These are phyloP conservation scores for Trametes punicea DNA, from an alignment of 768 basidiomycete genomes.

Conservation along the genomic window DNA sequence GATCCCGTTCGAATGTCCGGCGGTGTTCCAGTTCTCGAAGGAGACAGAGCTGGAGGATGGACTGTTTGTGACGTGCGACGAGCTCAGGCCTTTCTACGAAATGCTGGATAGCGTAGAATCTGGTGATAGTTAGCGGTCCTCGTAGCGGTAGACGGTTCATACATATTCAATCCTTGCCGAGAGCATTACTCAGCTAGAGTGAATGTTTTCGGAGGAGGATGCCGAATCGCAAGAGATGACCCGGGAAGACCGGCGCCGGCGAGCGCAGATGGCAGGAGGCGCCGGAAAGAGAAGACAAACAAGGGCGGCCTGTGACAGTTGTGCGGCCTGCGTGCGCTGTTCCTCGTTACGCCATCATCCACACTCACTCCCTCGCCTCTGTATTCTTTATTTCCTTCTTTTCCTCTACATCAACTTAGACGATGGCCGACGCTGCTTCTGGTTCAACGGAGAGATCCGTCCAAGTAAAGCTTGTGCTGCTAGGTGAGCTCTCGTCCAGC, in stretches of 20 bases:
- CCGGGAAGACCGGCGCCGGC: background rate
- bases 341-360: constrained; percentile 25
- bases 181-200: too few species aligned
- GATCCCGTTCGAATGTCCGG: constrained; percentile 38
- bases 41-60: constrained; percentile 40
- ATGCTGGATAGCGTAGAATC: background rate
- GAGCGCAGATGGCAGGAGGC: constrained; percentile 10
- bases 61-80: constrained; percentile 42
- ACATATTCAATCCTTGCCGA: too few species aligned
- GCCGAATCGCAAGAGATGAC: background rate
- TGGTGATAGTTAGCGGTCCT: background rate
- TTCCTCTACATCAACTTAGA: constrained; percentile 9
- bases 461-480: constrained; percentile 95
- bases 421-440: constrained; percentile 74
- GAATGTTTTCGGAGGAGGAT: background rate
- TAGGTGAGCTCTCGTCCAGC: constrained; percentile 54
- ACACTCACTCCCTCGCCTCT: constrained; percentile 12
- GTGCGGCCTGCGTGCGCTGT: constrained; percentile 17
- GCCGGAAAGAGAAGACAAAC: constrained; percentile 16
- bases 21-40: constrained; percentile 30
- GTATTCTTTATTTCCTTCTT: constrained; percentile 21
- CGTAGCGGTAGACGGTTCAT: too few species aligned
- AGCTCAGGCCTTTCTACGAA: constrained; percentile 39
- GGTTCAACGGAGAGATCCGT: constrained; percentile 84
- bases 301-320: constrained; percentile 10